Evolutionary conservation across 768 basidiomycete species (phyloP).

Genomic region (Collybia nuda): DNA sequence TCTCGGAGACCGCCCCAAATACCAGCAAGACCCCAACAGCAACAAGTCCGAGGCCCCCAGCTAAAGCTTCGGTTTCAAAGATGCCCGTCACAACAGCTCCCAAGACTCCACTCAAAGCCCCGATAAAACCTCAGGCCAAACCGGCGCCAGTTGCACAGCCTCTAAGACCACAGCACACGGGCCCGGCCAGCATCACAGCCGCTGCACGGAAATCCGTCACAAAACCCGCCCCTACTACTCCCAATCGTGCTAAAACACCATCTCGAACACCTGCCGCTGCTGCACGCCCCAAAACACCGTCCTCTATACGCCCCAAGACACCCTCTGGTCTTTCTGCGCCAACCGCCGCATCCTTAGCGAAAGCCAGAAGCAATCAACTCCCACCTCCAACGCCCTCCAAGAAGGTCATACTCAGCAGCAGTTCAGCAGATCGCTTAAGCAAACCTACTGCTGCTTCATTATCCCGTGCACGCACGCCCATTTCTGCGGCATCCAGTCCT

Average conservation of each 20-base stretch:
- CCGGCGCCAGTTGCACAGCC: slow-evolving; percentile 18
- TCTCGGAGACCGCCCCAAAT: slow-evolving; percentile 7
- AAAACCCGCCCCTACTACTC: slow-evolving; percentile 20
- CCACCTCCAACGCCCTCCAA: slow-evolving; percentile 47
- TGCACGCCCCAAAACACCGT: slow-evolving; percentile 30
- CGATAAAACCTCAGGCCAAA: slow-evolving; percentile 18
- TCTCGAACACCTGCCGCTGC: slow-evolving; percentile 16
- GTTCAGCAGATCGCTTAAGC: slow-evolving; percentile 64
- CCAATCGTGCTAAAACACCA: slow-evolving; percentile 31
- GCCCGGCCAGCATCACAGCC: slow-evolving; percentile 35
- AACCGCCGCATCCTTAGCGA: slow-evolving; percentile 80
- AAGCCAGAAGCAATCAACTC: slow-evolving; percentile 53
- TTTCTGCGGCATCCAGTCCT: slow-evolving; percentile 30
- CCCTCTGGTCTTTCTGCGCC: slow-evolving; percentile 76
- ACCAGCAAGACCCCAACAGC: slow-evolving; percentile 18
- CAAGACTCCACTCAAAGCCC: slow-evolving; percentile 22
- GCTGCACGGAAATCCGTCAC: slow-evolving; percentile 21
- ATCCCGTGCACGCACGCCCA: slow-evolving; percentile 51
- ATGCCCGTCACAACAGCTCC: slow-evolving; percentile 10
- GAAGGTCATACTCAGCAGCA: slow-evolving; percentile 54
- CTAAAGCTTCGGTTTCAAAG: slow-evolving; percentile 12
- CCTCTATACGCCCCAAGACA: slow-evolving; percentile 52
- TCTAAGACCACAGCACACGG: slow-evolving; percentile 38
- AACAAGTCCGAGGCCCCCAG: slow-evolving; percentile 21
- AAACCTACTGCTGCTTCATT: slow-evolving; percentile 83